These are phyloP conservation scores for Neurospora sp. DNA, from an alignment of 2,329 filamentous ascomycete species.

Conservation along the genomic window DNA sequence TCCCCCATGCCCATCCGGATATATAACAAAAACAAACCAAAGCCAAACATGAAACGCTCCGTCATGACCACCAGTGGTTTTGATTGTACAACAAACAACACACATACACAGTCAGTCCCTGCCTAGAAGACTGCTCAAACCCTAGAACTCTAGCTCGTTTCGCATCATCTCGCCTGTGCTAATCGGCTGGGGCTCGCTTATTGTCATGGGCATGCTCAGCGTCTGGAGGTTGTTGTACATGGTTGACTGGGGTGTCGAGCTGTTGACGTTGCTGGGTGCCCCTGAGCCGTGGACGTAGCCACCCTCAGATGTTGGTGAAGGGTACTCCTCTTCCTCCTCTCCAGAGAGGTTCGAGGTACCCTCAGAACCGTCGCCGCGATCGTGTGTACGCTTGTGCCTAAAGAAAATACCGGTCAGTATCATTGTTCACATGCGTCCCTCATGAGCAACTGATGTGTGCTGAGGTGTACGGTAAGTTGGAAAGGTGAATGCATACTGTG, in stretches of 20 bases:
- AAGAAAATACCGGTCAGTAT: constrained; percentile 34
- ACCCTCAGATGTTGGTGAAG: constrained; percentile 60
- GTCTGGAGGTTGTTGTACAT: constrained; percentile 49
- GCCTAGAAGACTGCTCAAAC: background rate
- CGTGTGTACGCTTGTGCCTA: constrained; percentile 77
- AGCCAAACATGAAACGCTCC: background rate
- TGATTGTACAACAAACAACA: background rate
- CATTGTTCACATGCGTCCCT: constrained; percentile 23
- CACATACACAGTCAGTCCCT: background rate
- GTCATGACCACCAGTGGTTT: background rate
- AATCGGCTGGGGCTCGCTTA: constrained; percentile 39
- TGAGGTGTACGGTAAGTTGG: background rate
- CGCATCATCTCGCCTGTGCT: constrained; percentile 34
- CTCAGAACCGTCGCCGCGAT: constrained; percentile 52
- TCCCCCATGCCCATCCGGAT: background rate
- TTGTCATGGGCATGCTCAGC: constrained; percentile 54
- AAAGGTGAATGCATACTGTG: constrained; percentile 58
- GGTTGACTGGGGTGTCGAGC: constrained; percentile 23
- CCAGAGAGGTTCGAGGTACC: constrained; percentile 56
- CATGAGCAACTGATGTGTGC: background rate
- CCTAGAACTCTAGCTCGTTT: constrained; percentile 1
- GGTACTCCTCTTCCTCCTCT: constrained; percentile 75
- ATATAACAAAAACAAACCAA: background rate
- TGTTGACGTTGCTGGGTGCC: constrained; percentile 29
- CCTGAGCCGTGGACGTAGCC: constrained; percentile 49